Evolutionary conservation across 345 rosid genomes (phyloP), one percentile per base, ranked within the genome.

Genomic region (Physaria fendleri): DNA sequence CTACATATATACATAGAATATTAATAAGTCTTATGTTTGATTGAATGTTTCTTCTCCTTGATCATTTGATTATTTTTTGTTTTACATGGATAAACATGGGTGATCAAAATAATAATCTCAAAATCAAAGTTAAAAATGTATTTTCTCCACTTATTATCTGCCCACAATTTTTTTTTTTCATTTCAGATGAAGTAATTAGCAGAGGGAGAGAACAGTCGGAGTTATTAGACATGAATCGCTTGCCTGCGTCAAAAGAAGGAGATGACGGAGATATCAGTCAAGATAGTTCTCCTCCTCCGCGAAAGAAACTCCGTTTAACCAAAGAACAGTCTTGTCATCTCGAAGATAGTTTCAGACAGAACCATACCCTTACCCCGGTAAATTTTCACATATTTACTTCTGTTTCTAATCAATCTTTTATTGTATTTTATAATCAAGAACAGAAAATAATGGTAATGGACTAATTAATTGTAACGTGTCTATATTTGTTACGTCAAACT

Each of bases 311-410:
- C 48, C 90, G 98, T 6, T 79, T 92, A 12, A 71, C 93, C 5
- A 92, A 88, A 62, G 98, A 88, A 63, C 98, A 92, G 51, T 84
- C 96, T 56, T 90, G 88, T 34, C 95, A 85, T 40, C 95, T 92
- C 1, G 98, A 92, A 75, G 98, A 92, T 65, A 92, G 95, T 76
- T 92, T 92, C 81, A 70, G 96, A 65, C 93, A 76, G 44, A 81
- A 88, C 51, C 96, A 88, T 71, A 84, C 95, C 66, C 72, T 92
- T 69, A 88, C 82, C 75, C 89, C 93, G 18, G 96, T 88, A 66
- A 54, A 22, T 42, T 9, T 41, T 48, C 29, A 35, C n/a, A 29
- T 22, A 44, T 18, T 12, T 16, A 40, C 24, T 17, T 38, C 6
- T 8, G 39, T 34, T 54, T 38, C 3, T 14, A 6, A 38, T 6